Evolutionary conservation across 768 basidiomycete genomes (phyloP), one percentile per base, ranked within the genome.

Genomic region (Phanerochaete carnosa): DNA sequence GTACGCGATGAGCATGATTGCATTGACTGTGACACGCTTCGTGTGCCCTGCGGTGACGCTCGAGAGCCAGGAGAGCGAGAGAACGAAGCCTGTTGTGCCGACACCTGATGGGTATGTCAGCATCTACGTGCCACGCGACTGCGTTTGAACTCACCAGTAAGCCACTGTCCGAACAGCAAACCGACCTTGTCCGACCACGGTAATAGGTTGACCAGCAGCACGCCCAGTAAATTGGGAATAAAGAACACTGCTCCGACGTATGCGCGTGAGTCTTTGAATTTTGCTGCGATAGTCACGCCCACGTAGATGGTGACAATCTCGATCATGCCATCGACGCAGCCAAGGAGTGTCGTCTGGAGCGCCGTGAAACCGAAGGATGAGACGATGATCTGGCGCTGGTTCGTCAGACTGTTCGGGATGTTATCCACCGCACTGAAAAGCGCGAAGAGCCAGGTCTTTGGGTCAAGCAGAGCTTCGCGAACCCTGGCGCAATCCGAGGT

Each of bases 381-480:
- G 15, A 89, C 78, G 58, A 91, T 88, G 62, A 91, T 81, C 60
- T 79, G 78, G 5, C 79, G 73, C 65, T 90, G 89, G 62, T 87
- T 88, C 22, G 83, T 86, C 58, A 83, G 73, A 22, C 86, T 88
- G 68, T 86, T 88, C 1, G 88, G 86, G 16, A 90, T 68, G 59
- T 87, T 87, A 66, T 80, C 74, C 33, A 89, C 70, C 0, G 80
- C 82, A 2, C 83, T 76, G 70, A 89, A 89, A 45, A 89, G 75
- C 0, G 88, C 87, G 65, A 91, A 90, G 29, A 90, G 76, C 88
- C 88, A 90, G 0, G 87, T 88, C 71, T 90, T 91, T 0, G 85
- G 83, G 65, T 91, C 89, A 0, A 69, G 61, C 3, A 90, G 73
- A 0, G 88, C 85, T 68, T 91, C 89, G 23, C 83, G 79, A 78